Evolutionary conservation across 2,329 filamentous ascomycete species (phyloP), one percentile per base, ranked within the genome.

Genomic region (Fulvia fulva): DNA sequence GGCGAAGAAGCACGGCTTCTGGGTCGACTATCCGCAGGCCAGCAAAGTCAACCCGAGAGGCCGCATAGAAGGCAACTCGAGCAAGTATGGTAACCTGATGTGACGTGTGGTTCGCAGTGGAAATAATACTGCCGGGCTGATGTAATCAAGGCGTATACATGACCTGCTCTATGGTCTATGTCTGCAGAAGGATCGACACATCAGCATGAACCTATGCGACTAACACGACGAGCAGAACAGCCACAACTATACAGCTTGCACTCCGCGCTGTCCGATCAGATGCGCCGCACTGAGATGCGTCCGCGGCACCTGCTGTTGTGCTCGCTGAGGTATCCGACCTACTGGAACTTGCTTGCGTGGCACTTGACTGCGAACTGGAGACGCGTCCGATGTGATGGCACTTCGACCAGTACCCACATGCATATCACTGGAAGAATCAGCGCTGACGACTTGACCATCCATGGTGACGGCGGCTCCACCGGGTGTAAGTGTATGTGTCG

Each of bases 1-100:
- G 46, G 53, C 52, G 11, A 46, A 60, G 37, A 53, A 55, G 19
- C 43, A 59, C 9, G 34, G 45, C 14, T 62, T 62, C 37, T 62
- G 59, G 59, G 47, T 62, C 11, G 32, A 55, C 19, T 62, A 59
- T 44, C 57, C 59, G 14, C 56, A 56, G 56, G 58, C 45, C 1
- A 32, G 26, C 16, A 57, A 60, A 30, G 23, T 51, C 19, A 37
- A 34, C 11, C 58, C 54, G 12, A 34, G 45, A 26, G 32, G n/a
- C 19, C 19, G 25, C 16, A 52, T 59, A 16, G 57, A 59, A 45
- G 57, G 56, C n/a, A 28, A 55, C 34, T 28, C 28, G 25, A 28
- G 26, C 28, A 54, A 60, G 23, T 60, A 57, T 30, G 58, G 58
- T 16, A 46, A 44, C 22, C 28, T 60, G 44, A 60, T 60, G 58